A percentile compares a stretch with the other conserved stretches of the same genome.
Conservation (phyloP, 192 early-diverging fungal genomes). For the Coemansia sp. region DNA sequence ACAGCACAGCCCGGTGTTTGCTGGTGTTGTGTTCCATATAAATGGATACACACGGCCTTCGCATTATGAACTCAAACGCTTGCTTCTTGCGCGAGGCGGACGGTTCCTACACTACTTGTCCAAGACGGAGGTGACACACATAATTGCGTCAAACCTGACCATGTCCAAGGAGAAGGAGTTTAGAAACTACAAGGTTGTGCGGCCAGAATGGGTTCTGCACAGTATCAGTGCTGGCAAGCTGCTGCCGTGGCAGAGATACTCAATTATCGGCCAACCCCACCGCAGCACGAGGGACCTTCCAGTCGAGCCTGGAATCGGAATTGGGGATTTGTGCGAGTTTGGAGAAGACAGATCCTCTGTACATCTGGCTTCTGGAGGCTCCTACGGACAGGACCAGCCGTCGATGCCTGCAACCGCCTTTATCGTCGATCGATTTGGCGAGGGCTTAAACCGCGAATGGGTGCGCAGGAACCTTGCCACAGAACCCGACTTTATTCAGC, state of each 20-base stretch:
- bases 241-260: slow-evolving; percentile 69
- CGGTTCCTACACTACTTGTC: slow-evolving; percentile 56
- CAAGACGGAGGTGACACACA: slow-evolving; percentile 64
- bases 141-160: slow-evolving; percentile 66
- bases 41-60: slow-evolving; percentile 71
- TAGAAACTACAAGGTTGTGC: slow-evolving; percentile 65
- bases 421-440: slow-evolving; percentile 35
- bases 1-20: slow-evolving; percentile 31
- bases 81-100: slow-evolving; percentile 61
- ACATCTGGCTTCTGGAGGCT: background rate
- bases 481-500: slow-evolving; percentile 58
- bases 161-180: slow-evolving; percentile 66
- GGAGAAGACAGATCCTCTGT: background rate
- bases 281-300: background rate
- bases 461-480: slow-evolving; percentile 45
- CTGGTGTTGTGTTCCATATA: slow-evolving; percentile 56
- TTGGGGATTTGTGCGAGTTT: background rate
- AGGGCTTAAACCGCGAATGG: slow-evolving; percentile 43
- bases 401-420: background rate
- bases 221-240: slow-evolving; percentile 58
- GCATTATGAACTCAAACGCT: slow-evolving; percentile 50
- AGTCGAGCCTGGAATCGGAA: background rate
- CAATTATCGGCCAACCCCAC: background rate
- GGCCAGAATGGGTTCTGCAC: slow-evolving; percentile 77
- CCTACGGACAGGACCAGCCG: background rate